Evolutionary conservation across 345 rosid genomes (phyloP), one percentile per base, ranked within the genome.

Genomic region (Hibiscus syriacus): DNA sequence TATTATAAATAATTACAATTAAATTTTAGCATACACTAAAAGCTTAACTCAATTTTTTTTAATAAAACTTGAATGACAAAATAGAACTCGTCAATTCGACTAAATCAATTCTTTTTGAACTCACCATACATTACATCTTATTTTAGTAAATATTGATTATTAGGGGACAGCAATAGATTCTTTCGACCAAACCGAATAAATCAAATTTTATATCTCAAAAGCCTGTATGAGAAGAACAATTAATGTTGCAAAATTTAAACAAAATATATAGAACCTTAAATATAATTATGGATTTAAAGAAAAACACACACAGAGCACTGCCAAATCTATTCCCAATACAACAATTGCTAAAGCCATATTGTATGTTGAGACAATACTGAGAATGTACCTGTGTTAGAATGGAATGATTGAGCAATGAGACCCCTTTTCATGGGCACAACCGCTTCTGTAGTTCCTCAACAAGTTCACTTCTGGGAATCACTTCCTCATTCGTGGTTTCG

Each of bases 371-470:
- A 57, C 22, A 30, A 1, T 11, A 57, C 30, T 57, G 12, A 58
- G 43, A 32, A 58, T 3, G 7, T 17, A 32, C 14, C 5, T 34
- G 26, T 34, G 16, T n/a, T 58, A 20, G 26, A 57, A 29, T 7
- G 3, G 13, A 29, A 45, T 17, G 5, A 45, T 9, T 45, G 49
- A 45, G 50, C 19, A 45, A n/a, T 14, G 6, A 45, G 50, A 45
- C 11, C 23, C 17, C 2, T 17, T 55, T 72, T 73, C 25, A 71
- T 41, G 25, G 72, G 52, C 50, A 78, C 68, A 83, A 68, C 3
- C 76, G 84, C 66, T 43, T 76, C 77, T 74, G 64, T 50, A 90
- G 57, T 75, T 81, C 85, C 49, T 61, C 80, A 34, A 84, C 87
- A 36, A 87, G 75, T 36, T 59, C 16, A 70, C 67, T 80, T 81